Evolutionary conservation across 2,329 filamentous ascomycete species (phyloP).

Genomic region (Hortaea werneckii): DNA sequence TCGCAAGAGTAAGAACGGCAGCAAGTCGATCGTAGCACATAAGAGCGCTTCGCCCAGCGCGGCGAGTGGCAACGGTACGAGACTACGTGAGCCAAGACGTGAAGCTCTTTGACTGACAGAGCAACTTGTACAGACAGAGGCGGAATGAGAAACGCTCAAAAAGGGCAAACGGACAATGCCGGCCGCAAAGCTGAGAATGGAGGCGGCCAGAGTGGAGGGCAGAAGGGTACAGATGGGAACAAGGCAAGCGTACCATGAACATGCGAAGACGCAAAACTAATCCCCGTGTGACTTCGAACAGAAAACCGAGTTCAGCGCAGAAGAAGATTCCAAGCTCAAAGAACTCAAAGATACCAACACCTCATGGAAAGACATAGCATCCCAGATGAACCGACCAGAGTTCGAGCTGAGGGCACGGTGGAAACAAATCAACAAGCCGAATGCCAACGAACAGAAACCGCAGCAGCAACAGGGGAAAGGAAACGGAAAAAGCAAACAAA

Average conservation of each 20-base stretch:
- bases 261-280: not conserved
- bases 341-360: slow-evolving; percentile 24
- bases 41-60: slow-evolving; percentile 2
- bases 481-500: slow-evolving; percentile 12
- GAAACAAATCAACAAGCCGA: slow-evolving; percentile 24
- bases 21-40: slow-evolving; percentile 17
- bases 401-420: slow-evolving; percentile 19
- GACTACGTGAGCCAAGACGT: slow-evolving; percentile 1
- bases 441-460: slow-evolving; percentile 1
- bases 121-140: no score
- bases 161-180: no score
- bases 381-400: slow-evolving; percentile 21
- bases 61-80: not conserved
- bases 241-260: not conserved
- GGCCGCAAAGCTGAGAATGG: not conserved
- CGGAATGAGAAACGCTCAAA: no score
- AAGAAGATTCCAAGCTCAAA: slow-evolving; percentile 33
- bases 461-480: slow-evolving; percentile 7
- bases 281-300: not conserved
- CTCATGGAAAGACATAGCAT: slow-evolving; percentile 24
- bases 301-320: slow-evolving; percentile 6
- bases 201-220: slow-evolving; percentile 2
- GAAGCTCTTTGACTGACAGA: not conserved
- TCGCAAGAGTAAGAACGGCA: slow-evolving; percentile 15
- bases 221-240: not conserved